Evolutionary conservation across 768 basidiomycete genomes (phyloP).

Genomic region (Cystobasidium ongulense): DNA sequence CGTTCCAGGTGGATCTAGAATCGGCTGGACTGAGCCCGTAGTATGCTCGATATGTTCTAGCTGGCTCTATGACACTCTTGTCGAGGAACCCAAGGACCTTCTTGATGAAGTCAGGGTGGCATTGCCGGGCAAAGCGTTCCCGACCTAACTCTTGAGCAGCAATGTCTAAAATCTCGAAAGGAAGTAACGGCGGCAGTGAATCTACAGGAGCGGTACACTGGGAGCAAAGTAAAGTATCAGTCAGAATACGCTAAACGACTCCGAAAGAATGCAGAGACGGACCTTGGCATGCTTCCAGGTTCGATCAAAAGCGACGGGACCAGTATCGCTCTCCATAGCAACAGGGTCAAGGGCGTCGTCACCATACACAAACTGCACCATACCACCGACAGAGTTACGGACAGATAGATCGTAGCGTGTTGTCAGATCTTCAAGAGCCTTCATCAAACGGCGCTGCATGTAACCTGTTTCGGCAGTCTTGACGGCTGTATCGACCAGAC

Average conservation of each 20-base stretch:
- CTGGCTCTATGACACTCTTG: conserved; percentile 57
- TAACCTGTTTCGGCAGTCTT: conserved; percentile 99
- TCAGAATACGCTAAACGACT: background rate
- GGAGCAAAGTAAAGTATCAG: background rate
- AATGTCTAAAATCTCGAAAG: conserved; percentile 73
- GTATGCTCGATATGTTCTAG: conserved; percentile 60
- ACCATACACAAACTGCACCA: conserved; percentile 94
- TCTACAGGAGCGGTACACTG: conserved; percentile 58
- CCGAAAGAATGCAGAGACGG: conserved; percentile 31
- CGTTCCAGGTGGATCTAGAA: conserved; percentile 66
- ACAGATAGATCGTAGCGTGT: conserved; percentile 95
- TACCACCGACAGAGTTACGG: conserved; percentile 82
- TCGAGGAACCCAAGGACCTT: conserved; percentile 64
- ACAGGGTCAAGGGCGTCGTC: conserved; percentile 97
- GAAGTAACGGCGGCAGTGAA: conserved; percentile 60
- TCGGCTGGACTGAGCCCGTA: conserved; percentile 79
- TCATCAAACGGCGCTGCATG: conserved; percentile 98
- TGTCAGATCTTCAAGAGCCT: conserved; percentile 91
- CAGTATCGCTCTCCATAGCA: conserved; percentile 87
- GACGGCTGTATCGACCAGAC: conserved; percentile 97
- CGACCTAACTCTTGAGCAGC: conserved; percentile 48
- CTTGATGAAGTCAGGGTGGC: conserved; percentile 61
- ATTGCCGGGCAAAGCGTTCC: conserved; percentile 59
- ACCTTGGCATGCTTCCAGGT: conserved; percentile 79
- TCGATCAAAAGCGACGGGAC: conserved; percentile 79